A percentile compares a stretch with the other conserved stretches of the same genome.
These are phyloP conservation scores for Alternaria viburni DNA, from an alignment of 2,329 filamentous ascomycete species.

Conservation along the genomic window DNA sequence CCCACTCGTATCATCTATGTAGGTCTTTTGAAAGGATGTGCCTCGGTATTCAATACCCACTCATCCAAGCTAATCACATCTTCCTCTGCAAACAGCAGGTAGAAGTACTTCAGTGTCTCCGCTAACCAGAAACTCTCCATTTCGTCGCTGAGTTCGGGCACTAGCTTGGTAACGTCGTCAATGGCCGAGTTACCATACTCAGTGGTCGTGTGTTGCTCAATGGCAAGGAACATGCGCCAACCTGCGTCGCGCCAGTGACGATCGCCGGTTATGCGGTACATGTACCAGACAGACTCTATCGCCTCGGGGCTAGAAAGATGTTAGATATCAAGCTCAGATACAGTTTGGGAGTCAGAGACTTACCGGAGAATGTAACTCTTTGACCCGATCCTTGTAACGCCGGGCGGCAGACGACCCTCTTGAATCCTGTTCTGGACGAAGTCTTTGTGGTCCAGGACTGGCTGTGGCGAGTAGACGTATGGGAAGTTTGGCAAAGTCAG, in stretches of 20 bases:
- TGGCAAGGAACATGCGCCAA: slow-evolving; percentile 74
- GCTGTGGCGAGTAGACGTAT: slow-evolving; percentile 36
- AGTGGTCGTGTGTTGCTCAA: slow-evolving; percentile 67
- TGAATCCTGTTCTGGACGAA: slow-evolving; percentile 47
- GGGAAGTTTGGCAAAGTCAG: slow-evolving; percentile 36
- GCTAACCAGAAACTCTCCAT: slow-evolving; percentile 81
- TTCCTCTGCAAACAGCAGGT: slow-evolving; percentile 66
- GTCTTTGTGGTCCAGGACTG: slow-evolving; percentile 42
- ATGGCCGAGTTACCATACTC: slow-evolving; percentile 70
- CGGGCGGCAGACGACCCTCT: slow-evolving; percentile 58
- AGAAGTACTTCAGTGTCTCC: slow-evolving; percentile 72
- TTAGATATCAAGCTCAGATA: background rate
- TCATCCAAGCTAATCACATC: slow-evolving; percentile 67
- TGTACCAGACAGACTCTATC: slow-evolving; percentile 80
- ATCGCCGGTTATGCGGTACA: slow-evolving; percentile 76
- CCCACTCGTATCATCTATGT: background rate
- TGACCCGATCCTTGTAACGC: slow-evolving; percentile 63
- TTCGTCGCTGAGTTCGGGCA: slow-evolving; percentile 58
- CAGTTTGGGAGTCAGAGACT: background rate
- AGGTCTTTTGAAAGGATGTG: slow-evolving; percentile 51
- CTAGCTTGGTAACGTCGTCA: slow-evolving; percentile 65
- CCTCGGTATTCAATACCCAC: slow-evolving; percentile 64
- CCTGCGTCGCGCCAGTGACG: slow-evolving; percentile 69
- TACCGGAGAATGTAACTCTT: slow-evolving; percentile 67
- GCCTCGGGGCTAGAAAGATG: slow-evolving; percentile 65